A percentile compares a stretch with the other conserved stretches of the same genome.
Conservation (phyloP, 2,329 filamentous ascomycete genomes). For the Hypoxylon sp. region DNA sequence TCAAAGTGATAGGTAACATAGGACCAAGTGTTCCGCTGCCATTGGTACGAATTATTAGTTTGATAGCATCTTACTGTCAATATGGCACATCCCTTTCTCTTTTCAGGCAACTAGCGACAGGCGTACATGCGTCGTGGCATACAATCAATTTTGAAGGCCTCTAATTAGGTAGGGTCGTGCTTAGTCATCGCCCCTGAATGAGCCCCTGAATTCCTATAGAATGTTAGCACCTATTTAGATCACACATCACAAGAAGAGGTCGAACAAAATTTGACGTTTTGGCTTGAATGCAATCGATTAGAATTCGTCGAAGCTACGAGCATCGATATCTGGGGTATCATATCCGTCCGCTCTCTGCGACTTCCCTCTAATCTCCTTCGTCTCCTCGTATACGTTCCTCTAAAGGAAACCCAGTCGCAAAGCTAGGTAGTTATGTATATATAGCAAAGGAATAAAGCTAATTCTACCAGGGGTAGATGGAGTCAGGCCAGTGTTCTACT, state of each 20-base stretch:
- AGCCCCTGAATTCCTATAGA: background rate
- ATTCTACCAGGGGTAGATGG: background rate
- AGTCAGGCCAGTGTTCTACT: background rate
- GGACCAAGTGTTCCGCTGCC: background rate
- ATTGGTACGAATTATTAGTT: background rate
- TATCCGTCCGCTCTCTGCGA: background rate
- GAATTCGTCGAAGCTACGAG: background rate
- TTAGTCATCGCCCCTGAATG: constrained; percentile 6
- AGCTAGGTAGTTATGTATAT: background rate
- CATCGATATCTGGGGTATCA: background rate
- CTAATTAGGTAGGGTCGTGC: background rate
- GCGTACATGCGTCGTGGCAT: background rate
- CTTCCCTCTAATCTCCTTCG: background rate
- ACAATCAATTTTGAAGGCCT: background rate
- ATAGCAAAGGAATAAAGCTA: background rate
- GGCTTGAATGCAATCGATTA: background rate
- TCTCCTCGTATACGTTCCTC: background rate
- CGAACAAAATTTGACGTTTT: background rate
- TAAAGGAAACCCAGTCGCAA: background rate
- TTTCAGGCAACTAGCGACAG: background rate
- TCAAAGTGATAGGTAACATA: background rate
- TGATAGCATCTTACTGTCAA: background rate
- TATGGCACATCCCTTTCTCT: background rate
- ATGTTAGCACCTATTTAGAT: background rate
- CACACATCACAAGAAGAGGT: background rate